Base-by-base conservation (phyloP, 2,329 filamentous ascomycete species). In the Alternaria sp. region DNA sequence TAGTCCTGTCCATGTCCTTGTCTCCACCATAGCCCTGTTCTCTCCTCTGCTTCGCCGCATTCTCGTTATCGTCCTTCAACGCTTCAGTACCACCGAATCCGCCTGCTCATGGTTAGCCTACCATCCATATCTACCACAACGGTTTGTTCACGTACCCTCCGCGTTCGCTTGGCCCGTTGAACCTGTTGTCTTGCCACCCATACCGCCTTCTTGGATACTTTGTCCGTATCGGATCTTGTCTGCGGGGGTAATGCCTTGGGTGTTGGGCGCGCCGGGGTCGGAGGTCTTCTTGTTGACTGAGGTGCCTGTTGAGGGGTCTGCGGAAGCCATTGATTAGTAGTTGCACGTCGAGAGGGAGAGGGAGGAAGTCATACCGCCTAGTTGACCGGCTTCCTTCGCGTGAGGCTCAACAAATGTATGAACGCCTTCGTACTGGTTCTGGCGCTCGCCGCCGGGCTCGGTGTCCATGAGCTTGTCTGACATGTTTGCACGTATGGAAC, bases 391-490 rank as follows among this genome's bases (percentile, higher is more conserved):
- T 61, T 86, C 82, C 69, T 88, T 89, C 15, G 79, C 76, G 55
- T 84, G 84, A 0, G 84, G 82, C 15, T 83, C 68, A 3, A 81
- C 83, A 57, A 85, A 81, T n/a, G 81, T 83, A 54, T 85, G 77
- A 55, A 84, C 83, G 54, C 83, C 86, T 79, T 90, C 88, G 76
- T 90, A 89, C 84, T 88, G 88, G 5, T 84, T 86, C 61, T 83
- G 83, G 76, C 26, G 49, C 40, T 90, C 87, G 68, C 88, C 88
- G 72, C 88, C 88, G 17, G 82, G 81, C 61, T 85, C 84, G 28
- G 86, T 89, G 69, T 88, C 83, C 83, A 90, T 86, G 45, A 89
- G 80, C 66, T 84, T 83, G 17, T 81, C 78, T 64, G 85, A 83
- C 86, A 88, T 87, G 40, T 36, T 70, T 44, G 43, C 32, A 11